Evolutionary conservation across 257 asterid species (phyloP), one percentile per base, ranked within the genome.

Genomic region (Solanum bukasovii): DNA sequence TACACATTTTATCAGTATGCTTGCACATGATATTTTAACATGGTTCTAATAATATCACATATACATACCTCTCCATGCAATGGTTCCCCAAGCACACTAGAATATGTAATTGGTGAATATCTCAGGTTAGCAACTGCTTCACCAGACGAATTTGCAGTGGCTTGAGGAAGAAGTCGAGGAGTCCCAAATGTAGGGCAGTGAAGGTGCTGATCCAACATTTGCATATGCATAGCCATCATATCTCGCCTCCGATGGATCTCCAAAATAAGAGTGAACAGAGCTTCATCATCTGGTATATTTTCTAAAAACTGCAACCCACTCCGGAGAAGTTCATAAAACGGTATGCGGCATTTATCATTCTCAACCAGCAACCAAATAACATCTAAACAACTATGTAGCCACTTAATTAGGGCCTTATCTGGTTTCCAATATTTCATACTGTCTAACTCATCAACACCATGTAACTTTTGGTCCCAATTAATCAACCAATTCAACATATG

Each of bases 151-250:
- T 93, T 95, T 87, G 92, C 73, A 87, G 98, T 87, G 81, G 95
- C 98, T 91, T 96, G 99, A 85, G 94, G 94, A 90, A 96, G 91
- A 88, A 96, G 98, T 90, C 99, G 93, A 86, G 99, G 94, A 86
- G 98, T 96, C 89, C 99, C 99, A 91, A 97, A 97, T 59, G 99
- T 92, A 65, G 99, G 99, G 93, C 99, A 97, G 87, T 97, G 99
- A 87, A 97, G 98, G 91, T 97, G 99, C 65, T 95, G 98, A 90
- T 97, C 99, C 88, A 97, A 93, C 99, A 97, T 97, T 91, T 94
- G 98, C 99, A 95, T 96, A 94, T 97, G 99, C 89, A 92, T 93
- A 49, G 99, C 98, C 98, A 97, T 94, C 98, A 93, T 94, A 93
- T 97, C 99, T 88, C 98, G 93, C 93, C 98, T 93, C 92, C 96